Percentiles rank a stretch among this genome's conserved stretches.
Conservation (phyloP, 495 filamentous ascomycete species). For the Evernia prunastri region DNA sequence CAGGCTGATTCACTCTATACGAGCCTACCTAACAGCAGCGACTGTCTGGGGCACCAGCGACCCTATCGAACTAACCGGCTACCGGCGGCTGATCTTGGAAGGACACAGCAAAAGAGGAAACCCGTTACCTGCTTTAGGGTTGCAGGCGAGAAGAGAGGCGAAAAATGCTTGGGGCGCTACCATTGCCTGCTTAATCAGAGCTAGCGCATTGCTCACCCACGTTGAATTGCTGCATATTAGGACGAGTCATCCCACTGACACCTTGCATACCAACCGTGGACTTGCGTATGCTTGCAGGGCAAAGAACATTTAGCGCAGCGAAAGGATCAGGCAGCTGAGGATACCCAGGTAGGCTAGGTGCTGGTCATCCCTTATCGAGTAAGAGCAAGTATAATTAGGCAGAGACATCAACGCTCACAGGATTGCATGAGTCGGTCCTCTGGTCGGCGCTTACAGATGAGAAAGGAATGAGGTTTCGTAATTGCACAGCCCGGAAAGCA, state of each 20-base stretch:
- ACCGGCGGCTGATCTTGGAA: slow-evolving; percentile 5
- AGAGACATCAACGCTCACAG: not conserved
- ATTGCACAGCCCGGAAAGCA: slow-evolving; percentile 8
- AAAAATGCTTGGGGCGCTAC: slow-evolving; percentile 22
- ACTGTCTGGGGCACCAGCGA: not conserved
- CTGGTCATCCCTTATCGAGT: not conserved
- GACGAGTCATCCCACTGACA: slow-evolving; percentile 5
- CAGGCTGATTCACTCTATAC: not conserved
- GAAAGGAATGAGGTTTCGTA: slow-evolving; percentile 10
- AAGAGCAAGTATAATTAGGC: not conserved
- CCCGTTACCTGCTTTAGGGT: not conserved
- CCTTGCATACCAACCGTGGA: slow-evolving; percentile 1
- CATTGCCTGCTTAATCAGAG: slow-evolving; percentile 14
- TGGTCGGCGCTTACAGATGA: slow-evolving; percentile 7
- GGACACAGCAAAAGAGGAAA: not conserved
- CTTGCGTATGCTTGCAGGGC: slow-evolving; percentile 10
- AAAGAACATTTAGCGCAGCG: not conserved
- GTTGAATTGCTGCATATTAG: slow-evolving; percentile 9
- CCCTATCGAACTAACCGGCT: not conserved
- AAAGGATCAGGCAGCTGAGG: slow-evolving; percentile 5
- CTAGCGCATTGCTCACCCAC: slow-evolving; percentile 11
- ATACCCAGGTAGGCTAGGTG: too few relatives aligned
- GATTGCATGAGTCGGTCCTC: not conserved
- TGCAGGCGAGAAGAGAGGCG: slow-evolving; percentile 5
- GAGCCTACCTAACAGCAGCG: not conserved